phyloP scores from a whole-genome alignment of 495 filamentous ascomycete species.

The Rhypophila decipiens region DNA sequence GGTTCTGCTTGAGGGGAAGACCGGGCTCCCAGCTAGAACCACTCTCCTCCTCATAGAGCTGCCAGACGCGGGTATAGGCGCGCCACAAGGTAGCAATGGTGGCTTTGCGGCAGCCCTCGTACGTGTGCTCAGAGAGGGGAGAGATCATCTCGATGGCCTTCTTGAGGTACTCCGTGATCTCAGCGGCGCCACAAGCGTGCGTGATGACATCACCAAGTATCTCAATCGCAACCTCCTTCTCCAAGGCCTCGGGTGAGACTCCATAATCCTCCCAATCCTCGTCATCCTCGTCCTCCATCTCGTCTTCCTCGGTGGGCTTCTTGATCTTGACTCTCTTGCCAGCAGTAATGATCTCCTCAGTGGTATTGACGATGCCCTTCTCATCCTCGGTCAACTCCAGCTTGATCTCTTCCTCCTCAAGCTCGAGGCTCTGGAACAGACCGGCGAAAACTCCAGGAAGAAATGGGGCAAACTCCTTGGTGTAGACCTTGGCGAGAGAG shows the following conservation, averaged over 20 bases:
- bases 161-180: conserved; percentile 74
- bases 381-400: conserved; percentile 72
- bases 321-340: conserved; percentile 84
- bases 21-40: conserved; percentile 84
- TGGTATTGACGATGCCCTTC: conserved; percentile 58
- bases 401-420: conserved; percentile 81
- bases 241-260: conserved; percentile 80
- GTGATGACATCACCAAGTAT: conserved; percentile 89
- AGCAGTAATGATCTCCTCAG: conserved; percentile 65
- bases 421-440: conserved; percentile 76
- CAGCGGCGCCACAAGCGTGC: conserved; percentile 65
- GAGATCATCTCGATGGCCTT: conserved; percentile 79
- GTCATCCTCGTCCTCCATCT: conserved; percentile 56
- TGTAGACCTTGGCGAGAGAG: conserved; percentile 87
- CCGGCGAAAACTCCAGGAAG: conserved; percentile 79
- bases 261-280: conserved; percentile 78
- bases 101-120: conserved; percentile 89
- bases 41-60: conserved; percentile 70
- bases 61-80: conserved; percentile 86
- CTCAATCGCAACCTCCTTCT: conserved; percentile 96
- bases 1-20: conserved; percentile 72
- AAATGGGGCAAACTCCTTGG: conserved; percentile 82
- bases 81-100: conserved; percentile 88
- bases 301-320: conserved; percentile 49
- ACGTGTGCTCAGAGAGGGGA: conserved; percentile 75